Percentiles rank a stretch among this genome's conserved stretches.
phyloP scores from a whole-genome alignment of 2,329 filamentous ascomycete genomes.

The Botrytis pseudocinerea region DNA sequence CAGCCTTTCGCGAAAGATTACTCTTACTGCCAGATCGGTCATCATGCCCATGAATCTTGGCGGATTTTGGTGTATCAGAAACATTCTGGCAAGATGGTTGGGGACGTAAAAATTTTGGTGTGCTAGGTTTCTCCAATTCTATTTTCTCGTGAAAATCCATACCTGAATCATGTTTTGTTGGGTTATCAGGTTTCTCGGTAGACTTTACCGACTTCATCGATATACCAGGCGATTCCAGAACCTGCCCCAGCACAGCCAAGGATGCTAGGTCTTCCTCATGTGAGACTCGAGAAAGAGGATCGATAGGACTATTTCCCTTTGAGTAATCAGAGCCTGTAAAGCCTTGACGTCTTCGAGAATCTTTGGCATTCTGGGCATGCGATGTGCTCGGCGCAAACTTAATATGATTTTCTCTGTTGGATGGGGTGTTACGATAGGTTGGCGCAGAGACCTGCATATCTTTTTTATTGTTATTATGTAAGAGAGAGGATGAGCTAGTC shows the following conservation, averaged over 20 bases:
- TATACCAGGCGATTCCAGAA: conserved; percentile 22
- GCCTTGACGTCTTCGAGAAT: background rate
- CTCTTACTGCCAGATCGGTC: background rate
- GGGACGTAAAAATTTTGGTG: background rate
- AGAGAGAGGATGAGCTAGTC: background rate
- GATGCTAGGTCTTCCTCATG: conserved; percentile 33
- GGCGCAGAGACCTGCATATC: background rate
- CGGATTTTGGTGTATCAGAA: background rate
- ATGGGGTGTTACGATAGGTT: background rate
- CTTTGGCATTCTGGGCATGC: background rate
- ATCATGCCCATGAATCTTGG: background rate
- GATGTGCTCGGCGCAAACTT: conserved; percentile 12
- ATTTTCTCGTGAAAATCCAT: conserved; percentile 5
- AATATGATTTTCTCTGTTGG: conserved; percentile 15
- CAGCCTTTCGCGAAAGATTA: background rate
- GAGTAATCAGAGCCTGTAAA: background rate
- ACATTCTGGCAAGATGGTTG: background rate
- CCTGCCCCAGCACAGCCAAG: conserved; percentile 27
- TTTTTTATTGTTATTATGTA: background rate
- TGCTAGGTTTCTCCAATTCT: conserved; percentile 4
- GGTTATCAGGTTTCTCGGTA: background rate
- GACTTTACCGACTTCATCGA: background rate
- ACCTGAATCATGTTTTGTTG: conserved; percentile 21
- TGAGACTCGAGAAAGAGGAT: conserved; percentile 28
- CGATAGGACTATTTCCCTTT: conserved; percentile 16